phyloP scores from a whole-genome alignment of 2,329 filamentous ascomycete species.

The Cladosporium sphaerospermum region DNA sequence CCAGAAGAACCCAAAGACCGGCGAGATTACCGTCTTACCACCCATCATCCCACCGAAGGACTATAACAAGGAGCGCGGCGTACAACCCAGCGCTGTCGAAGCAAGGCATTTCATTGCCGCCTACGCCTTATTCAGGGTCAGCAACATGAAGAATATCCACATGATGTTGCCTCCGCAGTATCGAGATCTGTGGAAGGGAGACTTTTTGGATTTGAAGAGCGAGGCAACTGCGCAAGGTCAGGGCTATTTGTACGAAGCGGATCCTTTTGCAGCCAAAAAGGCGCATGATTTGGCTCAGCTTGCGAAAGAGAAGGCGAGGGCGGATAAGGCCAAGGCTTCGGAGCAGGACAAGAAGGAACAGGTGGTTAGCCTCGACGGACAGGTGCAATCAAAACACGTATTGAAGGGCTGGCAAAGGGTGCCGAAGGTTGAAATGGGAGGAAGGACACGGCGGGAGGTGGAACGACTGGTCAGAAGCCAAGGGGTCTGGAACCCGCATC shows the following conservation, averaged over 20 bases:
- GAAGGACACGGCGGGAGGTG: slow-evolving; percentile 68
- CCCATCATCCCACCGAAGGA: slow-evolving; percentile 74
- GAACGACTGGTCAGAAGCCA: slow-evolving; percentile 73
- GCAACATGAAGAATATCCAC: slow-evolving; percentile 92
- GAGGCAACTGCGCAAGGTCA: slow-evolving; percentile 70
- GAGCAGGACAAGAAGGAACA: slow-evolving; percentile 56
- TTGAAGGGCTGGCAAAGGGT: slow-evolving; percentile 71
- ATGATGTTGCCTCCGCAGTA: slow-evolving; percentile 91
- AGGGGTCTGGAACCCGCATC: slow-evolving; percentile 81
- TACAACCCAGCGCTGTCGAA: slow-evolving; percentile 75
- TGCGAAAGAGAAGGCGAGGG: slow-evolving; percentile 70
- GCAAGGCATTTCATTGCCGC: slow-evolving; percentile 89
- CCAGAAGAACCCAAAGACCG: slow-evolving; percentile 70
- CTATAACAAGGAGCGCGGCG: slow-evolving; percentile 65
- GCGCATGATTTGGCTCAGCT: slow-evolving; percentile 74
- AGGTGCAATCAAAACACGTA: slow-evolving; percentile 32
- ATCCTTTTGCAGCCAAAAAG: slow-evolving; percentile 77
- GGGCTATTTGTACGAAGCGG: slow-evolving; percentile 89
- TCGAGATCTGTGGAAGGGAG: slow-evolving; percentile 80
- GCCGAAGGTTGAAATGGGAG: slow-evolving; percentile 90
- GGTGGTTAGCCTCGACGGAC: slow-evolving; percentile 31
- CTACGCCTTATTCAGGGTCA: slow-evolving; percentile 84
- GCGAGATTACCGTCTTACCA: slow-evolving; percentile 66
- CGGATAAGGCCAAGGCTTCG: slow-evolving; percentile 55
- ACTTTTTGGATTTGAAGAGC: slow-evolving; percentile 76